Base-by-base conservation (phyloP, 176 grass and related monocot genomes). In the Aegilops bicornis region DNA sequence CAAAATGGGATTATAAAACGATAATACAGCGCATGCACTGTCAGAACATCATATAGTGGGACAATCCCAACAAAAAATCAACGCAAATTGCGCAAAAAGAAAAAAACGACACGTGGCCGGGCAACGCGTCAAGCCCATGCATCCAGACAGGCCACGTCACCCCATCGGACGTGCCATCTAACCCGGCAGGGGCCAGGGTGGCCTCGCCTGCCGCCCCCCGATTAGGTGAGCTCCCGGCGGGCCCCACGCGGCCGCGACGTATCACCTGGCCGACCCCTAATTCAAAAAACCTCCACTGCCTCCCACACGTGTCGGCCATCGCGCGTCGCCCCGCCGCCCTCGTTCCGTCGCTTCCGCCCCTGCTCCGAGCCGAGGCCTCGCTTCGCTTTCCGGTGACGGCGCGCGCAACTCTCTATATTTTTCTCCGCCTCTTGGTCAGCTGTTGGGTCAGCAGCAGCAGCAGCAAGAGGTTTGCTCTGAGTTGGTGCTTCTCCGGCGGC, bases 341-440 rank as follows among this genome's bases (percentile, higher is more conserved):
- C 3, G 17, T 64, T 35, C 27, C 83, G 52, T 80, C 75, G 65
- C 48, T 84, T 84, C 75, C 27, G 82, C 84, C 69, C 64, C 78
- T 67, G 75, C 66, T 56, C 83, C 85, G 33, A 70, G 22, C 62
- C 37, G 40, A 56, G 81, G 52, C 79, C 72, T 77, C 69, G 66
- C 73, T 76, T 84, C 81, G 35, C 80, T 90, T 87, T 90, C 84
- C 80, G 45, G 59, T 71, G 85, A 90, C 89, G 35, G 85, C 71
- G 85, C 83, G 79, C 83, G 39, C 78, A 64, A 23, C 7, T 17
- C 61, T 23, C 40, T 66, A 43, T 60, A 23, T 35, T 27, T 17
- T n/a, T 62, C 56, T 33, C 30, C 16, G 3, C 3, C 52, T 63
- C n/a, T 24, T 6, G 64, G 15, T 73, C n/a, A 60, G 68, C 30